Evolutionary conservation across 108 stramenopile genomes (phyloP), one percentile per base, ranked within the genome.

Genomic region (Fragilaria crotonensis): DNA sequence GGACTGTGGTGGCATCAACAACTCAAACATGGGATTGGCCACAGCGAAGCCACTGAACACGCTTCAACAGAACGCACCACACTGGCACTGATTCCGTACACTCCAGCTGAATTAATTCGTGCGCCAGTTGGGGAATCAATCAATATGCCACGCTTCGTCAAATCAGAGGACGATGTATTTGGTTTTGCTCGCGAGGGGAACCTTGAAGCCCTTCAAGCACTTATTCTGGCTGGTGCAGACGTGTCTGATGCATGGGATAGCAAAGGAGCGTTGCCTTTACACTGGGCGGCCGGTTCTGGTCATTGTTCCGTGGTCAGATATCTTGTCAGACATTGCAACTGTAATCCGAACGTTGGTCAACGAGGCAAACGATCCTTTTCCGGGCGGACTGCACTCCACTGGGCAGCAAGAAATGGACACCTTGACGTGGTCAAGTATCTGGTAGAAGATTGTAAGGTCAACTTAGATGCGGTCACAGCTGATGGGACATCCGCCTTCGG

Each of bases 401-500:
- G 88, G 90, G 86, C 88, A 0, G 75, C 88, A 14, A 62, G 92
- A 54, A 94, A 94, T 61, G 92, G 86, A 0, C 86, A 89, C 60
- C 36, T 85, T 46, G 56, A 61, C 14, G 67, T 85, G 27, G 87
- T 88, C 2, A 52, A 69, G 48, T 92, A 83, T 53, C 63, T 92
- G 30, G 45, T 87, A 21, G 32, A 45, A 21, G 19, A 45, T 29
- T 77, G 69, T 48, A 41, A 67, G 26, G 79, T 66, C 26, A 47
- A 81, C 32, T 29, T 93, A 30, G 84, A 93, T 59, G 82, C 84
- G 4, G 54, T 52, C 45, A 89, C 91, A 23, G 58, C 48, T 0
- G 91, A 93, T 70, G 91, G 91, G 5, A 93, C 91, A 2, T 87
- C 90, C 0, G 88, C 93, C 22, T 87, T 95, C 60, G 76, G 88